Conservation (phyloP, 352 stramenopile genomes). For the Phytophthora foliorum region DNA sequence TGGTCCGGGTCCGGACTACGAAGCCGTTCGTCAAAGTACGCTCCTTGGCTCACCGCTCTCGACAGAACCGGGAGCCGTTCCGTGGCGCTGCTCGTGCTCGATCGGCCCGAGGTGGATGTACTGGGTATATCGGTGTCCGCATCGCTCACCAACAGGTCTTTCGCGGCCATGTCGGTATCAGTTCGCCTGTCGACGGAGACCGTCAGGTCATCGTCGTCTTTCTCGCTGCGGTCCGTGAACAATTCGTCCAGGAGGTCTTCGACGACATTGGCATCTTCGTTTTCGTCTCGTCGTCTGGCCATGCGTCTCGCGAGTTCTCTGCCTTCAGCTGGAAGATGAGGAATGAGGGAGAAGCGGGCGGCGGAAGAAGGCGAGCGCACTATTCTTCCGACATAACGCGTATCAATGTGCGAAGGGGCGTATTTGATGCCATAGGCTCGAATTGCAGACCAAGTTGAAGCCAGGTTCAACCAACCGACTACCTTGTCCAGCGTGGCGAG, state of each 20-base stretch:
- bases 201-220: constrained; percentile 15
- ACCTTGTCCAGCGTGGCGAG: constrained; percentile 14
- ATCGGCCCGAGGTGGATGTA: background rate
- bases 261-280: constrained; percentile 17
- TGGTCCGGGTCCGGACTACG: constrained; percentile 34
- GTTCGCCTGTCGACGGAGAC: constrained; percentile 10
- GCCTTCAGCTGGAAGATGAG: constrained; percentile 16
- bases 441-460: constrained; percentile 25
- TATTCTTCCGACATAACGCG: constrained; percentile 25
- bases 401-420: constrained; percentile 29
- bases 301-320: constrained; percentile 20
- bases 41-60: constrained; percentile 25
- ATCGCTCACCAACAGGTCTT: background rate
- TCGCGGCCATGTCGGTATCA: background rate
- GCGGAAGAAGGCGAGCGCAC: constrained; percentile 1
- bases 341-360: constrained; percentile 16
- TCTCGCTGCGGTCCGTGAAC: constrained; percentile 40
- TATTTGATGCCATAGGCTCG: background rate
- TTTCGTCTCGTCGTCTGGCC: constrained; percentile 21
- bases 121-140: background rate
- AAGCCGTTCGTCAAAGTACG: constrained; percentile 23
- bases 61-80: constrained; percentile 15
- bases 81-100: constrained; percentile 7
- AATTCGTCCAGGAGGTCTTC: constrained; percentile 35
- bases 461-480: constrained; percentile 25